These are phyloP conservation scores for Daldinia sp. DNA, from an alignment of 2,329 filamentous ascomycete species.

Conservation along the genomic window DNA sequence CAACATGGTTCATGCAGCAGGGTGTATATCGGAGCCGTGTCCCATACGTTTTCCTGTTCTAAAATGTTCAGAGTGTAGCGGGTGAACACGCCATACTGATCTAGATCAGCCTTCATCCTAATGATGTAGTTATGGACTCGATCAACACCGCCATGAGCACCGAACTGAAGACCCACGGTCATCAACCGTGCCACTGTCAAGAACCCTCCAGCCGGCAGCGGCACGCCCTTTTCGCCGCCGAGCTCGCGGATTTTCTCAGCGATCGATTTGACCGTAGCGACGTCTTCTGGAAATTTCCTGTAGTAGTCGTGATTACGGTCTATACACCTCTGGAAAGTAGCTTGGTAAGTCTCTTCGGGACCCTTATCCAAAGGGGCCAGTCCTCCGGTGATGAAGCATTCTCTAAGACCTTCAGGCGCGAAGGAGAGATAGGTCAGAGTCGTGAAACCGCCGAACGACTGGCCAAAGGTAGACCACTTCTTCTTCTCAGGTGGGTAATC, in stretches of 20 bases:
- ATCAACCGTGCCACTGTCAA: conserved; percentile 81
- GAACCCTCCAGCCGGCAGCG: conserved; percentile 77
- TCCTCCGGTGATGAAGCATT: conserved; percentile 87
- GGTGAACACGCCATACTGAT: conserved; percentile 80
- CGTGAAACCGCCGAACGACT: conserved; percentile 93
- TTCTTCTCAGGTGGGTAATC: conserved; percentile 76
- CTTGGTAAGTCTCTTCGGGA: conserved; percentile 80
- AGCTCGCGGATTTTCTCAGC: conserved; percentile 72
- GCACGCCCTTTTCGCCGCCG: conserved; percentile 61
- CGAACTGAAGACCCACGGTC: conserved; percentile 82
- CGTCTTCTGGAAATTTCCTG: conserved; percentile 85
- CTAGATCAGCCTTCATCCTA: conserved; percentile 77
- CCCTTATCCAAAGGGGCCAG: conserved; percentile 79
- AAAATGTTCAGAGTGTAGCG: conserved; percentile 76
- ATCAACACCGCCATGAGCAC: conserved; percentile 82
- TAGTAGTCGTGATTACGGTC: conserved; percentile 85
- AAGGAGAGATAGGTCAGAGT: conserved; percentile 85
- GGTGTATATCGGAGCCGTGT: conserved; percentile 84
- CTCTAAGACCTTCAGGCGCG: conserved; percentile 80
- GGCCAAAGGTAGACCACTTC: conserved; percentile 88
- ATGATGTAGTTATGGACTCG: conserved; percentile 79
- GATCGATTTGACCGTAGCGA: conserved; percentile 74
- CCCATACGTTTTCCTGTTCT: conserved; percentile 76
- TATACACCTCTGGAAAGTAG: conserved; percentile 76
- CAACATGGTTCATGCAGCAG: conserved; percentile 91